A percentile compares a stretch with the other conserved stretches of the same genome.
Conservation (phyloP, 2,329 filamentous ascomycete genomes). For the Biscogniauxia mediterranea region DNA sequence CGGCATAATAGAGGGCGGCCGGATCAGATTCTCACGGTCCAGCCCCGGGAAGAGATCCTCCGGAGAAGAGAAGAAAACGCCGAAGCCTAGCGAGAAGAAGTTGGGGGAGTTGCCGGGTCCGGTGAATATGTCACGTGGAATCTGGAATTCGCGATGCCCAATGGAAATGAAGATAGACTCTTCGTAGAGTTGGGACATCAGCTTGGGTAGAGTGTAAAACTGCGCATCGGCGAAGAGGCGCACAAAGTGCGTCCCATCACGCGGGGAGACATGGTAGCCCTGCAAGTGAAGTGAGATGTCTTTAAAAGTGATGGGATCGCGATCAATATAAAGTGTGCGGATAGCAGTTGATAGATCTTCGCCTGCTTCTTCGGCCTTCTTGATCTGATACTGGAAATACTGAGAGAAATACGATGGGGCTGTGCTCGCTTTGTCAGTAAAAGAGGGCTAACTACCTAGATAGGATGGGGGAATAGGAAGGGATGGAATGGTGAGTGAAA, state of each 20-base stretch:
- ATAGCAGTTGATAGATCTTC: conserved; percentile 51
- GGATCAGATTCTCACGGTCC: conserved; percentile 72
- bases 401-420: conserved; percentile 95
- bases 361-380: conserved; percentile 58
- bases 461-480: conserved; percentile 3
- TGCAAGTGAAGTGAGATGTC: conserved; percentile 90
- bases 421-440: conserved; percentile 37
- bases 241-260: conserved; percentile 83
- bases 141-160: conserved; percentile 82
- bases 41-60: conserved; percentile 83
- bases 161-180: conserved; percentile 91
- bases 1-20: conserved; percentile 82
- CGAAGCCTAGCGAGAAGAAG: conserved; percentile 90
- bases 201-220: conserved; percentile 85
- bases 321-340: conserved; percentile 89
- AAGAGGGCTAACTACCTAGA: conserved; percentile 1
- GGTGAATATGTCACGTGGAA: conserved; percentile 83
- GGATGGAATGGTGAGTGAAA: not conserved
- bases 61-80: conserved; percentile 79
- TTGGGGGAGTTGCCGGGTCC: conserved; percentile 89
- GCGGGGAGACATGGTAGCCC: conserved; percentile 82
- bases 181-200: conserved; percentile 88
- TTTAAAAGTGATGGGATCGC: conserved; percentile 83
- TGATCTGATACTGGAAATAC: conserved; percentile 84
- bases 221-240: conserved; percentile 92